Conservation (phyloP, 768 basidiomycete species). For the Gyrodon lividus region DNA sequence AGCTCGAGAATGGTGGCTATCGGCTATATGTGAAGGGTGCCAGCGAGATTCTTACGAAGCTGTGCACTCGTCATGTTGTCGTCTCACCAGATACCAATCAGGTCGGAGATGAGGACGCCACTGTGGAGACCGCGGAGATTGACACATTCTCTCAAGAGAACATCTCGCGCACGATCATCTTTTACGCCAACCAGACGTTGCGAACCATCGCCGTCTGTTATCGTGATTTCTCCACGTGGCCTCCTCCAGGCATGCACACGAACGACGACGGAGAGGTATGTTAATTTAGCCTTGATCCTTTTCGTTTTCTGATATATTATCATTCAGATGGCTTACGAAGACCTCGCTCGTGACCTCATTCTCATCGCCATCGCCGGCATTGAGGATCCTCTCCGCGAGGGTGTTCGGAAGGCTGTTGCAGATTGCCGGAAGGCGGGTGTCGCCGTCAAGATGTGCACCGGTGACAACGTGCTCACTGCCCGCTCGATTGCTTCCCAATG, state of each 20-base stretch:
- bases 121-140: constrained; percentile 60
- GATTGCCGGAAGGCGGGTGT: constrained; percentile 90
- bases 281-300: background rate
- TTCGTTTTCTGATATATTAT: constrained; percentile 11
- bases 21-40: constrained; percentile 91
- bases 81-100: constrained; percentile 39
- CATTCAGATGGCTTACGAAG: constrained; percentile 62
- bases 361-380: constrained; percentile 92
- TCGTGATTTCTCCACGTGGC: constrained; percentile 84
- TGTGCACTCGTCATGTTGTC: constrained; percentile 71
- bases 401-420: constrained; percentile 85
- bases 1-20: constrained; percentile 46
- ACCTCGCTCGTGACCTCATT: constrained; percentile 69
- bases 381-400: constrained; percentile 91
- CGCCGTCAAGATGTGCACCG: constrained; percentile 96
- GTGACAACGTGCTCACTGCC: constrained; percentile 93
- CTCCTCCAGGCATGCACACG: constrained; percentile 50
- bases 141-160: constrained; percentile 72
- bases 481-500: constrained; percentile 97
- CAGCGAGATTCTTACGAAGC: constrained; percentile 85
- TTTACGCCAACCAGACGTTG: constrained; percentile 95
- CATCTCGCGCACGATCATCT: constrained; percentile 90
- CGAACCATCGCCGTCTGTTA: constrained; percentile 95
- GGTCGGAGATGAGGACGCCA: constrained; percentile 17
- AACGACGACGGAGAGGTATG: constrained; percentile 55